Conservation (phyloP, 805 yeast genomes). For the Soucietia sequanensis region DNA sequence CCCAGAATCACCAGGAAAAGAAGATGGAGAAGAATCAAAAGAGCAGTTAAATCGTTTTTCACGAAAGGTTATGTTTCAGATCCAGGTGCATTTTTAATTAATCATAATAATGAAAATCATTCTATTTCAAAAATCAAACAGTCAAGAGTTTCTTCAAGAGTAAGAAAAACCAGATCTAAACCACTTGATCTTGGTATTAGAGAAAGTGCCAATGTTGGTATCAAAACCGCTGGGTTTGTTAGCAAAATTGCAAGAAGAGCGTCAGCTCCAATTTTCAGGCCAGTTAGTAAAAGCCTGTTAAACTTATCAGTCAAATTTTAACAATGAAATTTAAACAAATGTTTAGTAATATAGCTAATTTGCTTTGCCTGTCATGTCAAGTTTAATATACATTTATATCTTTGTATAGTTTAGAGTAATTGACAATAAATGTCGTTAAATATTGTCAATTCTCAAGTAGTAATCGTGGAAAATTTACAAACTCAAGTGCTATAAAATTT, state of each 20-base stretch:
- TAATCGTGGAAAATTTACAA: too few relatives aligned
- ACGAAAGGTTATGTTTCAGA: conserved; percentile 25
- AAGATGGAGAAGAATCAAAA: conserved; percentile 28
- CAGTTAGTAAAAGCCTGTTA: conserved; percentile 10
- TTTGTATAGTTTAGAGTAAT: too few relatives aligned
- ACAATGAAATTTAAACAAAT: too few relatives aligned
- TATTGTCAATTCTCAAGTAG: too few relatives aligned
- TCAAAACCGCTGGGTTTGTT: conserved; percentile 16
- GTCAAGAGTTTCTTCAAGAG: conserved; percentile 20
- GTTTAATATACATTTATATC: too few relatives aligned
- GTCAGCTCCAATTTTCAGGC: conserved; percentile 18
- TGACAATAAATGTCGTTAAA: too few relatives aligned
- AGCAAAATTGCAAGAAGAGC: conserved; percentile 20
- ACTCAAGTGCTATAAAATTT: too few relatives aligned
- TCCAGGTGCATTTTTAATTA: conserved; percentile 20
- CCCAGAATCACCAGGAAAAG: conserved; percentile 32
- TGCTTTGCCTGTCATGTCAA: too few relatives aligned
- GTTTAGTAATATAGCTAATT: too few relatives aligned
- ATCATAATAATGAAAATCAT: conserved; percentile 4
- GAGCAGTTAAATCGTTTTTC: conserved; percentile 26
- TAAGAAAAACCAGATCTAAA: too few relatives aligned
- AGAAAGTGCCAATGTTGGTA: conserved; percentile 17
- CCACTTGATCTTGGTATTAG: conserved; percentile 14
- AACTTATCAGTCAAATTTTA: conserved; percentile 16
- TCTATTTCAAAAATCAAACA: conserved; percentile 23